phyloP scores from a whole-genome alignment of 2,329 filamentous ascomycete genomes.

The Arthrinium phaeospermum region DNA sequence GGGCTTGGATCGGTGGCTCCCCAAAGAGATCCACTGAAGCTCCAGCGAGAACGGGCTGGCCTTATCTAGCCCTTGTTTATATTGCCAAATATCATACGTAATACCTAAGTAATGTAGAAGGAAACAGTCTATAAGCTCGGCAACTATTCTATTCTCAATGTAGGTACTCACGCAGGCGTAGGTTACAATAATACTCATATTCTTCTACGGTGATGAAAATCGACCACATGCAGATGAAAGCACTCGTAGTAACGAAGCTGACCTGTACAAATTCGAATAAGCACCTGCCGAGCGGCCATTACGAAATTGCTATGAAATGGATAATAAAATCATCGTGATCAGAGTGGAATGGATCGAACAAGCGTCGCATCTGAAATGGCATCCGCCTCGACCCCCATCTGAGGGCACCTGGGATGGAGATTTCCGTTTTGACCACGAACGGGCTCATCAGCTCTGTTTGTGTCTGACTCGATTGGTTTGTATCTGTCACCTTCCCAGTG shows the following conservation, averaged over 20 bases:
- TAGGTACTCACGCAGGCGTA: too few relatives aligned
- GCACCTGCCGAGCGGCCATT: too few relatives aligned
- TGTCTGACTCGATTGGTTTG: neutral
- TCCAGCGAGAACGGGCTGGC: neutral
- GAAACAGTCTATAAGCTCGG: too few relatives aligned
- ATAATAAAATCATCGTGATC: neutral
- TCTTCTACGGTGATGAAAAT: too few relatives aligned
- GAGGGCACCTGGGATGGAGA: neutral
- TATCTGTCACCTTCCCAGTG: neutral
- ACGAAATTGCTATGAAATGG: neutral
- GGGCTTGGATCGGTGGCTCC: conserved; percentile 1
- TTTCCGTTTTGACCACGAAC: neutral
- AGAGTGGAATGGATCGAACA: neutral
- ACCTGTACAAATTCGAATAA: too few relatives aligned
- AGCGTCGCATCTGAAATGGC: neutral
- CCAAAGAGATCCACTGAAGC: neutral
- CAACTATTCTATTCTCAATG: too few relatives aligned
- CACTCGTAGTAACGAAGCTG: too few relatives aligned
- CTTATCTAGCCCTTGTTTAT: neutral
- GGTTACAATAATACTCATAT: too few relatives aligned
- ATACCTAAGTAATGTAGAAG: neutral
- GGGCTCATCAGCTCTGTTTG: neutral
- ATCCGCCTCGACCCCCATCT: neutral
- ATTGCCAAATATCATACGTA: neutral
- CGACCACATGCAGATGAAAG: too few relatives aligned